These are phyloP conservation scores for Cicer yamashitae DNA, from an alignment of 306 rosid species.

Conservation along the genomic window DNA sequence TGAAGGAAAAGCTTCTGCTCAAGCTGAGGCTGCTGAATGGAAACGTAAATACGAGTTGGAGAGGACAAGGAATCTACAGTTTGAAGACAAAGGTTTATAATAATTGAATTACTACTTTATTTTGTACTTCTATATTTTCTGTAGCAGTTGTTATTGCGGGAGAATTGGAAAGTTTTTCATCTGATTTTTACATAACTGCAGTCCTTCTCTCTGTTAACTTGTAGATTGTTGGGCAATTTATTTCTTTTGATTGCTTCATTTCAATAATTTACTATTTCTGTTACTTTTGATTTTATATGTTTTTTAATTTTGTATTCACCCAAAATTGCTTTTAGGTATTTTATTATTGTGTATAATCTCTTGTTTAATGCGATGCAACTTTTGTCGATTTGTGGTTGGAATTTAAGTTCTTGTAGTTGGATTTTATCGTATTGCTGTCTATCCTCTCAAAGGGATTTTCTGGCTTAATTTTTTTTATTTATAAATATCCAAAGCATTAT, in stretches of 20 bases:
- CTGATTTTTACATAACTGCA: constrained; percentile 33
- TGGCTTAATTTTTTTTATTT: constrained; percentile 20
- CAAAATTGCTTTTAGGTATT: constrained; percentile 9
- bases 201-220: constrained; percentile 24
- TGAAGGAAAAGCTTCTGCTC: constrained; percentile 92
- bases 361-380: constrained; percentile 23
- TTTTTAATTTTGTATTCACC: neutral
- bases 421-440: neutral
- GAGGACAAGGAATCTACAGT: constrained; percentile 66
- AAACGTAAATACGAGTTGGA: constrained; percentile 92
- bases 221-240: neutral
- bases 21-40: constrained; percentile 98
- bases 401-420: constrained; percentile 18
- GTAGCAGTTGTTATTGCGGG: constrained; percentile 10
- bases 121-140: constrained; percentile 10
- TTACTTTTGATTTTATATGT: neutral
- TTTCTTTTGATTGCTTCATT: constrained; percentile 31
- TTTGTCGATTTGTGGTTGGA: constrained; percentile 15
- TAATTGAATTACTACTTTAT: constrained; percentile 24
- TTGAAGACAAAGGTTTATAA: constrained; percentile 70
- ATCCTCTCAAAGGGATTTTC: constrained; percentile 9
- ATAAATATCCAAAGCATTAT: neutral
- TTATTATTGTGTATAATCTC: neutral
- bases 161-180: neutral
- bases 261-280: neutral